phyloP scores from a whole-genome alignment of 2,329 filamentous ascomycete genomes.

The Fusarium austroafricanum region DNA sequence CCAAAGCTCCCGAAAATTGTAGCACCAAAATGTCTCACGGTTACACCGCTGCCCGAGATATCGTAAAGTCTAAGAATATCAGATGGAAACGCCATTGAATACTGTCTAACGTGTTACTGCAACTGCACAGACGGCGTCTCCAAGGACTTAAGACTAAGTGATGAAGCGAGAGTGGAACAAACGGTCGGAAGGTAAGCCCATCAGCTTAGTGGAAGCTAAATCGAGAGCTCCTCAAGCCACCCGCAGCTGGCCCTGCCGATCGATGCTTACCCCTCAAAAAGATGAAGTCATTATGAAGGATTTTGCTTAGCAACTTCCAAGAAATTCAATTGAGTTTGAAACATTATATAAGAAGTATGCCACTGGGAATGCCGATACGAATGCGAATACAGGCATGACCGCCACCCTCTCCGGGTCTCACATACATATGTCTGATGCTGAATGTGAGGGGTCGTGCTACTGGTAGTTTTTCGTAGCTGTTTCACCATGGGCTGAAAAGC shows the following conservation, averaged over 20 bases:
- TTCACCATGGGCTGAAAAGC: neutral
- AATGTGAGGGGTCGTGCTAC: neutral
- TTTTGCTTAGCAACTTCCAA: neutral
- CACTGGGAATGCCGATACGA: neutral
- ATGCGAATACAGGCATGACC: too few relatives aligned
- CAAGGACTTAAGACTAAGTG: neutral
- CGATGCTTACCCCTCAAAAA: neutral
- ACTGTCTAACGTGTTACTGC: neutral
- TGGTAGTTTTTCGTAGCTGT: neutral
- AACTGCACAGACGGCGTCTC: neutral
- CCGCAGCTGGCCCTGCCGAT: slow-evolving; percentile 9
- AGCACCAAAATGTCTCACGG: neutral
- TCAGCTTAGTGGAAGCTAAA: slow-evolving; percentile 1
- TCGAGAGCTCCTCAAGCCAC: slow-evolving; percentile 6
- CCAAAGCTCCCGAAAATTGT: neutral
- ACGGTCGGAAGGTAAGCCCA: neutral
- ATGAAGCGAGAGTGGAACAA: neutral
- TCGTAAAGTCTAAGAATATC: too few relatives aligned
- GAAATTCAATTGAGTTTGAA: neutral
- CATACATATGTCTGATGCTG: neutral
- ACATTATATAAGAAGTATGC: rapidly evolving
- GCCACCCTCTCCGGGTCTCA: neutral
- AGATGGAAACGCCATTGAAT: too few relatives aligned
- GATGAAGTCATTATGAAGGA: slow-evolving; percentile 14
- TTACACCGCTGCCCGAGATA: rapidly evolving